Evolutionary conservation across 78 protist species (phyloP).

Genomic region (Trichosphaerium sp.): DNA sequence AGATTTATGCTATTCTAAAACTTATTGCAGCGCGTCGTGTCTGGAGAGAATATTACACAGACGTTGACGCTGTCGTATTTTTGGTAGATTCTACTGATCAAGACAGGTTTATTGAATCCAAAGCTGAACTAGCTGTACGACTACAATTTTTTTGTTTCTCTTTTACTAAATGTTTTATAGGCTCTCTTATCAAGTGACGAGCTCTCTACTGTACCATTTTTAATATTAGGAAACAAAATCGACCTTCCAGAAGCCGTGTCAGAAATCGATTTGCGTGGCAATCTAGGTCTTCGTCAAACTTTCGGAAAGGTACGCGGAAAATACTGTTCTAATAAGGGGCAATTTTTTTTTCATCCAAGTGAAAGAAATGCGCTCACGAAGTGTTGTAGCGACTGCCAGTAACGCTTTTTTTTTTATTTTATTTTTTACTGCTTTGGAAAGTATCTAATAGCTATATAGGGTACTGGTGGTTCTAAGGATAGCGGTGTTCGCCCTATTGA

Average conservation of each 20-base stretch:
- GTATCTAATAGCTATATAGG: background rate
- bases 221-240: constrained; percentile 98
- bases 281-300: constrained; percentile 68
- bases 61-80: constrained; percentile 91
- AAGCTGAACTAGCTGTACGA: constrained; percentile 78
- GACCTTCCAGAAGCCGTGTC: constrained; percentile 78
- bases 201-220: constrained; percentile 85
- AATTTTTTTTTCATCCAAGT: background rate
- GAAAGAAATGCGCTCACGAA: background rate
- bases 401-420: background rate
- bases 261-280: constrained; percentile 76
- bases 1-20: background rate
- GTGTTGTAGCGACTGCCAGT: background rate
- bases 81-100: constrained; percentile 85
- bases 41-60: constrained; percentile 88
- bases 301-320: constrained; percentile 69
- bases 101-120: constrained; percentile 84
- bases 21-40: constrained; percentile 63
- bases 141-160: background rate
- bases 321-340: background rate
- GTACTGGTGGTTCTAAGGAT: background rate
- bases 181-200: constrained; percentile 58
- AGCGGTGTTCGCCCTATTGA: constrained; percentile 87
- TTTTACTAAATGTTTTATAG: background rate
- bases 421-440: background rate